Evolutionary conservation across 345 rosid species (phyloP).

Genomic region (Salix brachista): DNA sequence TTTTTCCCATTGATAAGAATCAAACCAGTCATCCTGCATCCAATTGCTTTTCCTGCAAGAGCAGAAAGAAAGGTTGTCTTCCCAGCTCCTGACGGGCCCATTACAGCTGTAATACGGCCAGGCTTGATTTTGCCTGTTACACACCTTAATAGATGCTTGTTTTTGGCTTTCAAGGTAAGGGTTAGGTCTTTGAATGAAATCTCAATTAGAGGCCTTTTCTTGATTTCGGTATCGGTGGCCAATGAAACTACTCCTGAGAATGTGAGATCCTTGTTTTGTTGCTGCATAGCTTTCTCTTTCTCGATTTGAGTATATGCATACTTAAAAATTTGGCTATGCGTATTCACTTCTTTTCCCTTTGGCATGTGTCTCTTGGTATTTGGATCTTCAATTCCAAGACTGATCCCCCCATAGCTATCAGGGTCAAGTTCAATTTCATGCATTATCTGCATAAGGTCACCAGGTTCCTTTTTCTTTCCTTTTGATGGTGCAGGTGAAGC

Average conservation of each 20-base stretch:
- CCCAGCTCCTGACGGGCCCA: constrained; percentile 99
- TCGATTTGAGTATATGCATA: constrained; percentile 77
- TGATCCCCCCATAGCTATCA: constrained; percentile 27
- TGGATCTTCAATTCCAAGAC: constrained; percentile 23
- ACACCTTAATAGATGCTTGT: constrained; percentile 66
- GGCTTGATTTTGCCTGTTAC: constrained; percentile 81
- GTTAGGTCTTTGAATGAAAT: constrained; percentile 69
- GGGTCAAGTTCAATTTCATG: constrained; percentile 47
- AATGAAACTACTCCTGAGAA: constrained; percentile 67
- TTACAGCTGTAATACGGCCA: constrained; percentile 81
- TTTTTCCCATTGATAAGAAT: constrained; percentile 71
- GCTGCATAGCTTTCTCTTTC: constrained; percentile 73
- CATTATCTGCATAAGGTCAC: constrained; percentile 23
- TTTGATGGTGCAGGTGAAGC: constrained; percentile 23
- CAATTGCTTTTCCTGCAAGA: constrained; percentile 80
- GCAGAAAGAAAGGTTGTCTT: constrained; percentile 90
- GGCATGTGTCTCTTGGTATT: constrained; percentile 30
- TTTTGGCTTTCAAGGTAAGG: constrained; percentile 67
- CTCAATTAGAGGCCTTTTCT: constrained; percentile 71
- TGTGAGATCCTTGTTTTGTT: constrained; percentile 49
- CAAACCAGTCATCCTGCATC: constrained; percentile 61
- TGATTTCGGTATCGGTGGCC: constrained; percentile 55
- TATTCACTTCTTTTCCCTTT: constrained; percentile 41
- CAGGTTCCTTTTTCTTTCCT: constrained; percentile 36
- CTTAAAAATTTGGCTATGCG: constrained; percentile 68